phyloP scores from a whole-genome alignment of 163 green algal species.

The Scenedesmus sp. region DNA sequence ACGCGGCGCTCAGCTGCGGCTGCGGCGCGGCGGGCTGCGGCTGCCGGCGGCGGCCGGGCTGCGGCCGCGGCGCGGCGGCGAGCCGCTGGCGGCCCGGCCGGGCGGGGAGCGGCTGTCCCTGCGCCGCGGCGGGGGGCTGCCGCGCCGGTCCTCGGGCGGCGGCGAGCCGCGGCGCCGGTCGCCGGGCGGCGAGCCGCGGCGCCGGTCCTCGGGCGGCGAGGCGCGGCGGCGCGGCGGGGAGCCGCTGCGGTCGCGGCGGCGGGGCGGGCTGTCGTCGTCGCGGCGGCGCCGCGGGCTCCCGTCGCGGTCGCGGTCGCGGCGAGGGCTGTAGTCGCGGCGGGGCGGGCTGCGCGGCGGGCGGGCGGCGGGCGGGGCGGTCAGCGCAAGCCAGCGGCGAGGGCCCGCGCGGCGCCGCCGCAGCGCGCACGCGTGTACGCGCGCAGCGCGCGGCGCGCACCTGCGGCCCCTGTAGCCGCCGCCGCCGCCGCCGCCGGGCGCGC shows the following conservation, averaged over 20 bases:
- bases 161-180: no score
- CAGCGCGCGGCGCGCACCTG: background rate
- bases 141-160: no score
- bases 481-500: slow-evolving; percentile 34
- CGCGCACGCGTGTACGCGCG: background rate
- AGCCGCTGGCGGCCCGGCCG: background rate
- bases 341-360: slow-evolving; percentile 2
- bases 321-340: slow-evolving; percentile 21
- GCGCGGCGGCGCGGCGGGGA: background rate
- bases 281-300: slow-evolving; percentile 23
- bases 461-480: slow-evolving; percentile 36
- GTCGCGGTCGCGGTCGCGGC: slow-evolving; percentile 4
- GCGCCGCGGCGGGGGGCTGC: no score
- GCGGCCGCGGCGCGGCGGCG: background rate
- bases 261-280: background rate
- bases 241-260: background rate
- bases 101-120: background rate
- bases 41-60: no score
- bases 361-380: background rate
- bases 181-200: background rate
- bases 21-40: no score
- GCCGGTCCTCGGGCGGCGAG: background rate
- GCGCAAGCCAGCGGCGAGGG: no score
- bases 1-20: no score
- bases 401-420: background rate